phyloP scores from a whole-genome alignment of 2,329 filamentous ascomycete species.

The Botrytis fabae region DNA sequence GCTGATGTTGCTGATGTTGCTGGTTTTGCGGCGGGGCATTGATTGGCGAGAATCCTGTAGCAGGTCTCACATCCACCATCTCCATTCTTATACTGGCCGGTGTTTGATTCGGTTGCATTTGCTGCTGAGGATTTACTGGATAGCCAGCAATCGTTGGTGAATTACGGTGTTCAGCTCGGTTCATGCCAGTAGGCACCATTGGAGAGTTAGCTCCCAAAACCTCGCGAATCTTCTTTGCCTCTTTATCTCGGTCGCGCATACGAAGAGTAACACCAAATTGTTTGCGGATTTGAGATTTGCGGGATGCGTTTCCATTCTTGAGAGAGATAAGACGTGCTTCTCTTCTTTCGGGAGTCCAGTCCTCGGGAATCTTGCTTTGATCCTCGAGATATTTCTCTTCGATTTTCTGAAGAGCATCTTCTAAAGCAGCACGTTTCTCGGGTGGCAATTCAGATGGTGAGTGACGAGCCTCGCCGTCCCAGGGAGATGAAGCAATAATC shows the following conservation, averaged over 20 bases:
- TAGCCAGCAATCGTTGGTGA: not conserved
- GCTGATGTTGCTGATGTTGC: not conserved
- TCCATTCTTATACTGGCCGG: not conserved
- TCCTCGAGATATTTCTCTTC: conserved; percentile 26
- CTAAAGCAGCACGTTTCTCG: conserved; percentile 27
- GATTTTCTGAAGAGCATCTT: conserved; percentile 31
- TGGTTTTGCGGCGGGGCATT: conserved; percentile 21
- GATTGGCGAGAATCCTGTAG: conserved; percentile 25
- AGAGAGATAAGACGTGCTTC: conserved; percentile 27
- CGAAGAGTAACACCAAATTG: conserved; percentile 36
- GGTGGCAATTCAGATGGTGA: conserved; percentile 33
- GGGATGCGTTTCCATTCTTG: conserved; percentile 36
- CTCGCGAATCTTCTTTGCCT: conserved; percentile 20
- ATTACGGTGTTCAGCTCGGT: not conserved
- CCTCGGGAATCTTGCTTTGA: conserved; percentile 22
- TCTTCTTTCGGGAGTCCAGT: conserved; percentile 22
- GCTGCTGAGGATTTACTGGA: not conserved
- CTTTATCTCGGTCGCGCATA: conserved; percentile 36
- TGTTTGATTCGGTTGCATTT: not conserved
- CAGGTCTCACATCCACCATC: conserved; percentile 19
- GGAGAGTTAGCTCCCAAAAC: not conserved
- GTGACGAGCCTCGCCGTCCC: conserved; percentile 24
- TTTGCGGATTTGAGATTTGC: conserved; percentile 36
- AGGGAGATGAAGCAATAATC: conserved; percentile 14
- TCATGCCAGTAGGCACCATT: not conserved